These are phyloP conservation scores for Hordeum pubiflorum DNA, from an alignment of 202 grass and related monocot species.

Conservation along the genomic window DNA sequence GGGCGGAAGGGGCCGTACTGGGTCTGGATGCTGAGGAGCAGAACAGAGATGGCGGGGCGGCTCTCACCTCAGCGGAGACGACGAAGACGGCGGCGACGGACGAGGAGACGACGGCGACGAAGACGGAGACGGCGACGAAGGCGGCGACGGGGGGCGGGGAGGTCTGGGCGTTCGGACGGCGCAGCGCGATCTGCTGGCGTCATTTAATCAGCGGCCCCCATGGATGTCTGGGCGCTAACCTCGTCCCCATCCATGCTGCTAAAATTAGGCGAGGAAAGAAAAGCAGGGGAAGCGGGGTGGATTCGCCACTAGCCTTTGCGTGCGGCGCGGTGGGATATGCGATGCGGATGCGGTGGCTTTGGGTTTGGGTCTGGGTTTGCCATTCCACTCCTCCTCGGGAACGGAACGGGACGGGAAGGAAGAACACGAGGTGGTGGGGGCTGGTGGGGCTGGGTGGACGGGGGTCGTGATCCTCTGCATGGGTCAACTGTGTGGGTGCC, in stretches of 20 bases:
- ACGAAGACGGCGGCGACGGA: not conserved
- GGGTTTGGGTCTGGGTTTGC: not conserved
- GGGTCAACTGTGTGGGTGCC: not conserved
- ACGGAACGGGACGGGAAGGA: not conserved
- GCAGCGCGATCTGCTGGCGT: not conserved
- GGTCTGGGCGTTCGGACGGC: no score
- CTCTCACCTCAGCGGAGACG: not conserved
- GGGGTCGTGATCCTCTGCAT: conserved; percentile 14
- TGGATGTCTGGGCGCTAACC: not conserved
- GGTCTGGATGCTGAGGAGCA: not conserved
- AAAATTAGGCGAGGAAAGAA: not conserved
- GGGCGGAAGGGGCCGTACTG: not conserved
- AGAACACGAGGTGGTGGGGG: not conserved
- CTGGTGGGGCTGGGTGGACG: not conserved
- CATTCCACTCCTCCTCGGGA: not conserved
- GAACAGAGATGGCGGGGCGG: not conserved
- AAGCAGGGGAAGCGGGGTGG: not conserved
- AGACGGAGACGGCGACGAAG: not conserved
- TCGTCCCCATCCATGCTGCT: not conserved
- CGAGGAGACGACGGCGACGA: not conserved
- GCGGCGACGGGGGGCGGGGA: no score
- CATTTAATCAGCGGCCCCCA: not conserved
- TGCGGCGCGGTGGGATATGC: not conserved
- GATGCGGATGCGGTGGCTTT: not conserved
- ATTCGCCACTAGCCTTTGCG: not conserved